Percentiles rank a stretch among this genome's conserved stretches.
These are phyloP conservation scores for Vaccinium vitisidaea DNA, from an alignment of 148 eudicot species.

Conservation along the genomic window DNA sequence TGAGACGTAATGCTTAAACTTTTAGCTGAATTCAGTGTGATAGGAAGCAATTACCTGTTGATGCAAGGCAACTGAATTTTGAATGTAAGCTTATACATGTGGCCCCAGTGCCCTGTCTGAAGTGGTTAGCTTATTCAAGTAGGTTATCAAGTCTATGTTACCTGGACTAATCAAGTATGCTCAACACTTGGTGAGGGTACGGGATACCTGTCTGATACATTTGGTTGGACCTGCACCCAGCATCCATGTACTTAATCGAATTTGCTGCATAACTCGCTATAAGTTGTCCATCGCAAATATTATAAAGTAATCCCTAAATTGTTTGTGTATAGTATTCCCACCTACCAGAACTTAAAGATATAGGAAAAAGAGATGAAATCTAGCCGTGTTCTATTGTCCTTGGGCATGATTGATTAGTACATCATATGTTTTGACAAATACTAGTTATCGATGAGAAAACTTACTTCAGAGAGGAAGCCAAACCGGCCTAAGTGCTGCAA, in stretches of 20 bases:
- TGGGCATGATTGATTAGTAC: no score
- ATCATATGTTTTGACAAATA: no score
- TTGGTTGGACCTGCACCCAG: neutral
- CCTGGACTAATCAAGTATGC: neutral
- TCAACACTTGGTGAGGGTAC: neutral
- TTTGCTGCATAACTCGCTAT: neutral
- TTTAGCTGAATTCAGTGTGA: neutral
- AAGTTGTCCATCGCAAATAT: neutral
- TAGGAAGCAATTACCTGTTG: neutral
- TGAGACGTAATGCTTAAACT: neutral
- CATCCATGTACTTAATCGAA: neutral
- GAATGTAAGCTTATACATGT: neutral
- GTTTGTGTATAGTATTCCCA: neutral
- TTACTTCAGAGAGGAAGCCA: no score
- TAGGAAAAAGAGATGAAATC: neutral
- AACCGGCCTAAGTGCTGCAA: no score
- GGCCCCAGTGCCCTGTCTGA: neutral
- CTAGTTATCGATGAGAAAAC: no score
- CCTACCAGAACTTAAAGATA: neutral
- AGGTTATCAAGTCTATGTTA: neutral
- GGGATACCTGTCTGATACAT: neutral
- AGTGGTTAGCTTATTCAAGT: neutral
- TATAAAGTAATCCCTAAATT: neutral
- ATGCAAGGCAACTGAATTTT: neutral
- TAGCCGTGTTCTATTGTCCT: no score